A percentile compares a stretch with the other conserved stretches of the same genome.
phyloP scores from a whole-genome alignment of 441 rosid genomes.

The Euphorbia schlechtendalii region DNA sequence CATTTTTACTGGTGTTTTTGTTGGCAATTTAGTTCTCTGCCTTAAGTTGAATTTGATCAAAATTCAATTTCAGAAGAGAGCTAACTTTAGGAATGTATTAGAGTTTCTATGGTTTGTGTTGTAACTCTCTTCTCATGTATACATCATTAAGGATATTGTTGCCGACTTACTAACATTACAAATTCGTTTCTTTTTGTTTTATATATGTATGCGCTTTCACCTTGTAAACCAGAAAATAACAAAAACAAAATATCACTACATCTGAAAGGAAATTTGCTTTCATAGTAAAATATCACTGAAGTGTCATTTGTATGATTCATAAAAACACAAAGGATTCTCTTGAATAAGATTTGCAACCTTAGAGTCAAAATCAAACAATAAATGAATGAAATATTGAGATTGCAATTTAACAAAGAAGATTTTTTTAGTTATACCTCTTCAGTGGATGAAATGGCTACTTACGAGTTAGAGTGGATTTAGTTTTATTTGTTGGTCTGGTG shows the following conservation, averaged over 20 bases:
- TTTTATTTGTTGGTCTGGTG: conserved; percentile 28
- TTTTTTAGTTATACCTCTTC: too few relatives aligned
- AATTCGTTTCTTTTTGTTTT: background rate
- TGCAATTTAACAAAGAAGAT: too few relatives aligned
- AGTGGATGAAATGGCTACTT: background rate
- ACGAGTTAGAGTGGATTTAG: background rate
- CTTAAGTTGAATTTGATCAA: background rate
- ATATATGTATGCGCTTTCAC: too few relatives aligned
- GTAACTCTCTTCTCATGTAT: background rate
- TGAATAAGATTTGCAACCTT: too few relatives aligned
- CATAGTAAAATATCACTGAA: background rate
- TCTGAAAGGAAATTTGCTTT: background rate
- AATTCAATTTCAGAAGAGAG: background rate
- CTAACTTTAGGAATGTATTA: conserved; percentile 7
- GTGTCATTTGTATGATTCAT: too few relatives aligned
- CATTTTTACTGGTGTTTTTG: background rate
- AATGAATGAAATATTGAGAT: too few relatives aligned
- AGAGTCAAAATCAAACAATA: too few relatives aligned
- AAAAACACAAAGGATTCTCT: too few relatives aligned
- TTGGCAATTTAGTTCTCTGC: conserved; percentile 4
- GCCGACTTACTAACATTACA: conserved; percentile 4
- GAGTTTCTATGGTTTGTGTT: background rate
- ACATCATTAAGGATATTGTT: background rate
- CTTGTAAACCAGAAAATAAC: too few relatives aligned
- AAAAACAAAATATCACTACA: background rate